Base-by-base conservation (phyloP, 768 basidiomycete species). In the Baorangia bicolor region DNA sequence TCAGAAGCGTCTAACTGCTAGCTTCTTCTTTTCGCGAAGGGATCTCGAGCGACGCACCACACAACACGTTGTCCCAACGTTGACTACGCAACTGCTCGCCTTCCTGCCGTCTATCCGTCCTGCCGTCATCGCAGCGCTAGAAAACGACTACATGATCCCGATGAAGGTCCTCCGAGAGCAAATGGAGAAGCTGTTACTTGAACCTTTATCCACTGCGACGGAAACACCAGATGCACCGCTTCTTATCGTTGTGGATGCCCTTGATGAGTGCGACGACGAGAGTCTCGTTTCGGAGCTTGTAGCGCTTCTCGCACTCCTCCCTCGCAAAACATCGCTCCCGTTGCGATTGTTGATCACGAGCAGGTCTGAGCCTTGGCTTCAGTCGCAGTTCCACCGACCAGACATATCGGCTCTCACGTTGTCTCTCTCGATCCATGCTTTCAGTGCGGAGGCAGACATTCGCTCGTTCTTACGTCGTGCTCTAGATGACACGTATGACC, bases 11-110 rank as follows among this genome's bases (percentile, higher is more conserved):
- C 64, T 74, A 11, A 69, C 68, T 30, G 73, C 69, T 0, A 70
- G 68, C 44, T 76, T 73, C 59, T 75, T 75, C 57, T 74, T 75
- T 60, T 74, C 68, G 0, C 57, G 68, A n/a, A 60, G 63, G 14
- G 67, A 68, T 34, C 41, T 57, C 10, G 64, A 60, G 25, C 60
- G 71, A 12, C 64, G 62, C 2, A 60, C 61, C 10, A 64, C 62
- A 3, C 59, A 52, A 28, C 57, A 59, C 12, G 57, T 76, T 5
- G 48, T 75, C 9, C 57, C 73, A 1, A 73, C 74, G 0, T 49
- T 76, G 28, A 69, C 68, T 1, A 69, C 63, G 4, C 74, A 75
- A 35, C 55, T 76, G 1, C 59, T 68, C 10, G 35, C 42, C 12
- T 53, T 51, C 7, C 23, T 69, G 1, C 68, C 70, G 1, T 62